A percentile compares a stretch with the other conserved stretches of the same genome.
Evolutionary conservation across 2,329 filamentous ascomycete species (phyloP).

Genomic region (Pleochaeta shiraiana): DNA sequence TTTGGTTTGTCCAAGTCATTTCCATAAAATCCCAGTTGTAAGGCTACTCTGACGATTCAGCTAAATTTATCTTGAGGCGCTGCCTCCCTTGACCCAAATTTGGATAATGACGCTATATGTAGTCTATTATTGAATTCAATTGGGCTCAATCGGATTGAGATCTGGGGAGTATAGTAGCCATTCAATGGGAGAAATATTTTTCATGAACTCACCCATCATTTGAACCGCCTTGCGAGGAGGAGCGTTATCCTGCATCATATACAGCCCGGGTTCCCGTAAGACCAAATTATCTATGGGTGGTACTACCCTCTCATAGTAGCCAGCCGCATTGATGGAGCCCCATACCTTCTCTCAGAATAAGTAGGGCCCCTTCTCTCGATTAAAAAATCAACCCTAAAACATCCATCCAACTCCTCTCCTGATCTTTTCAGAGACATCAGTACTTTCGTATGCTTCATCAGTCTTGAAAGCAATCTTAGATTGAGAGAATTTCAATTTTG

Average conservation of each 20-base stretch:
- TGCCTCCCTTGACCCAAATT: not conserved
- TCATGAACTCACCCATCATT: not conserved
- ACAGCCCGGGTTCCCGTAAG: not conserved
- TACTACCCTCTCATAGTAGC: not conserved
- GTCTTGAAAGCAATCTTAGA: too few relatives aligned
- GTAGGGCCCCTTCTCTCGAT: too few relatives aligned
- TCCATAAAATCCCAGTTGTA: slow-evolving; percentile 5
- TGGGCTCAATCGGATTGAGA: not conserved
- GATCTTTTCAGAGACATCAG: too few relatives aligned
- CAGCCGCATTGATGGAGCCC: not conserved
- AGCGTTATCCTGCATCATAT: not conserved
- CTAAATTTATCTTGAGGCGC: too few relatives aligned
- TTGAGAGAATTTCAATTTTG: too few relatives aligned
- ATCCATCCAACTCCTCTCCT: too few relatives aligned
- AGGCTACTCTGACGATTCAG: slow-evolving; percentile 7
- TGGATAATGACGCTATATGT: slow-evolving; percentile 5
- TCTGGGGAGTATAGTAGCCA: not conserved
- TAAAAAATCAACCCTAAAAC: too few relatives aligned
- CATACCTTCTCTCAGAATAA: too few relatives aligned
- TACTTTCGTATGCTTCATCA: too few relatives aligned
- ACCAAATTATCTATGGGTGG: too few relatives aligned
- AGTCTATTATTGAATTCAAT: not conserved
- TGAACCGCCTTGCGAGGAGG: not conserved
- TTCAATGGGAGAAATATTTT: not conserved
- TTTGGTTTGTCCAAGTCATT: too few relatives aligned